phyloP scores from a whole-genome alignment of 805 yeast genomes.

The Saccharomycopsis guyanensis region DNA sequence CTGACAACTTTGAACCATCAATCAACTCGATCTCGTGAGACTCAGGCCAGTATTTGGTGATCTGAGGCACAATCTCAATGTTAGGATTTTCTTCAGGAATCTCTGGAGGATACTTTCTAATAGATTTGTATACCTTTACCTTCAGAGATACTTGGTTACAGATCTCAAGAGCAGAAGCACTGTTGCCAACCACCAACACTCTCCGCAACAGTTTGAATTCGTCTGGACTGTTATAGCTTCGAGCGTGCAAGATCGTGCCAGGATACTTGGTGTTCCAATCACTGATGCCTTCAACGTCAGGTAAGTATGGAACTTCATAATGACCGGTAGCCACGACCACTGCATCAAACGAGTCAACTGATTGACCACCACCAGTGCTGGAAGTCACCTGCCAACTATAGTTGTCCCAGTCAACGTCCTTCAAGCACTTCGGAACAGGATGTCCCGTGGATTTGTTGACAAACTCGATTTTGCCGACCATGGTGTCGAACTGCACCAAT shows the following conservation, averaged over 20 bases:
- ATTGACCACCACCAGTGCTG: conserved; percentile 30
- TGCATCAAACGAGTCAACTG: conserved; percentile 43
- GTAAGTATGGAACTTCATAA: conserved; percentile 53
- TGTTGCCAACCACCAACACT: conserved; percentile 65
- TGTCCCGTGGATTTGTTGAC: not conserved
- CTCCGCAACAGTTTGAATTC: conserved; percentile 29
- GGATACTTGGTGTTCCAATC: conserved; percentile 40
- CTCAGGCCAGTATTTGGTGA: conserved; percentile 32
- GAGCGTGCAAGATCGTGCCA: conserved; percentile 47
- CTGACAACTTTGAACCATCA: conserved; percentile 39
- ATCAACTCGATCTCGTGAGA: conserved; percentile 36
- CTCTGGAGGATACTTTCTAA: conserved; percentile 27
- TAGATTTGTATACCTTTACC: conserved; percentile 38
- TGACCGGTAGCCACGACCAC: conserved; percentile 60
- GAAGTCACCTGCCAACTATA: conserved; percentile 39
- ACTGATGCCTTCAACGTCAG: conserved; percentile 45
- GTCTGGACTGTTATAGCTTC: conserved; percentile 41
- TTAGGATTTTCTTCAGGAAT: conserved; percentile 25
- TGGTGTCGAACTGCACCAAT: conserved; percentile 38
- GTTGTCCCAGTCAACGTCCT: conserved; percentile 6
- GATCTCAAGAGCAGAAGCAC: conserved; percentile 71
- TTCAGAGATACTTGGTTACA: conserved; percentile 47
- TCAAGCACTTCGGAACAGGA: not conserved
- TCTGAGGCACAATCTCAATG: conserved; percentile 37
- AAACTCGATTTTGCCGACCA: conserved; percentile 35